Evolutionary conservation across 2,329 filamentous ascomycete genomes (phyloP), one percentile per base, ranked within the genome.

Genomic region (Periglandula ipomoeae): DNA sequence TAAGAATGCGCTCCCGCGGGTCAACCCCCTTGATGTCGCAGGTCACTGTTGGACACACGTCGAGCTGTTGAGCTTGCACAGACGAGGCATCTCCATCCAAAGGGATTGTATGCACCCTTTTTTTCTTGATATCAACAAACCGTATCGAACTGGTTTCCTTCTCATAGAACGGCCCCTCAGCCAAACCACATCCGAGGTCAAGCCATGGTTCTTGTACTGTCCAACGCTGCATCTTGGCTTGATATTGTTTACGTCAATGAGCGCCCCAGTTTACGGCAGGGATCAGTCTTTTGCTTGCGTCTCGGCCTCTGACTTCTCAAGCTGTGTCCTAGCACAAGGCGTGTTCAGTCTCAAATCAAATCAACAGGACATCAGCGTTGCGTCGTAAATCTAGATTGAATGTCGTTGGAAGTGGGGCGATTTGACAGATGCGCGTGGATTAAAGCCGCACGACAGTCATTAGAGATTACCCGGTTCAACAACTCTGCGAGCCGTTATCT

Each of bases 101-200:
- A 58, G 87, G 76, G 51, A 93, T 75, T 43, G 77, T 75, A 69
- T 93, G 85, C 41, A 95, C 62, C 52, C 82, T 80, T 62, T 85
- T 78, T 62, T 85, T 81, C 65, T 84, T 85, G 67, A 95, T 90
- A 67, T 96, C 90, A 53, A 90, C 80, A 64, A 89, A 89, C 54
- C 87, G 85, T 50, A 91, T 70, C 42, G 72, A 75, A 63, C 86
- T 76, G 45, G 76, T 80, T 20, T 69, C 69, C 50, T 75, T 70
- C 64, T 89, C 85, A 69, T 82, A 88, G 68, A 81, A 88, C 1
- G 86, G 86, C 0, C 78, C 87, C 66, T 91, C 87, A 54, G 83
- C 85, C 26, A 90, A 75, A 13, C 69, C 71, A 68, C 84, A 88
- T 55, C 79, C 74, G 56, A 82, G 70, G 30, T 67, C 60, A 53